Percentiles rank a stretch among this genome's conserved stretches.
Evolutionary conservation across 148 eudicot species (phyloP).

Genomic region (Nepenthes gracilis): DNA sequence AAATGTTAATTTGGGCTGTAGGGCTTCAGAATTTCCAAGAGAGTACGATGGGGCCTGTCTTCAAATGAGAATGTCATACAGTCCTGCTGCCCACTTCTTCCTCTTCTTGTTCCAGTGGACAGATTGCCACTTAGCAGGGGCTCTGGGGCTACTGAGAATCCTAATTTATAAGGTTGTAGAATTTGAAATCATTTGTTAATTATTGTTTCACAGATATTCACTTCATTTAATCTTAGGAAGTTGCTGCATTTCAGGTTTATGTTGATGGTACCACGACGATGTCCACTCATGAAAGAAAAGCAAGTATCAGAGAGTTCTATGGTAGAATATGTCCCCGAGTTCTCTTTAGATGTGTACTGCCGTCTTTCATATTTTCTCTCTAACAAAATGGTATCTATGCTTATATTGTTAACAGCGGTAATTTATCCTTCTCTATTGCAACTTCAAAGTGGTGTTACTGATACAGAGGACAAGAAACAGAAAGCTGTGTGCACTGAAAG

Average conservation of each 20-base stretch:
- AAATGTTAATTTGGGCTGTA: constrained; percentile 9
- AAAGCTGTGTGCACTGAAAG: constrained; percentile 79
- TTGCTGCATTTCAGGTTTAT: constrained; percentile 49
- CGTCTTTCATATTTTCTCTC: not conserved
- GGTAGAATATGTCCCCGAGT: constrained; percentile 28
- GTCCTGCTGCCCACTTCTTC: constrained; percentile 94
- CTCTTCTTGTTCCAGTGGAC: constrained; percentile 98
- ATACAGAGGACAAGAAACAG: constrained; percentile 73
- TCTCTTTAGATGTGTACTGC: not conserved
- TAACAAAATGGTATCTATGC: constrained; percentile 5
- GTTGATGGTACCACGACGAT: constrained; percentile 98
- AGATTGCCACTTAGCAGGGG: constrained; percentile 90
- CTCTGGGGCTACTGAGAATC: constrained; percentile 76
- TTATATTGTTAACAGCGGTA: constrained; percentile 39
- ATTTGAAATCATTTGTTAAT: not conserved
- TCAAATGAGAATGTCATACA: constrained; percentile 97
- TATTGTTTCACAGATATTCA: not conserved
- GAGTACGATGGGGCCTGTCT: constrained; percentile 93
- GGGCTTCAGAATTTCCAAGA: constrained; percentile 83
- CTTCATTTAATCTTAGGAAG: not conserved
- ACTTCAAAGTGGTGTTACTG: constrained; percentile 85
- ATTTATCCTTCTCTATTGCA: constrained; percentile 91
- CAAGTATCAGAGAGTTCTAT: constrained; percentile 88
- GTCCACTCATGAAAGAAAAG: constrained; percentile 93
- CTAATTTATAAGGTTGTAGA: constrained; percentile 73